Conservation (phyloP, 495 filamentous ascomycete species). For the Neurospora terricola region DNA sequence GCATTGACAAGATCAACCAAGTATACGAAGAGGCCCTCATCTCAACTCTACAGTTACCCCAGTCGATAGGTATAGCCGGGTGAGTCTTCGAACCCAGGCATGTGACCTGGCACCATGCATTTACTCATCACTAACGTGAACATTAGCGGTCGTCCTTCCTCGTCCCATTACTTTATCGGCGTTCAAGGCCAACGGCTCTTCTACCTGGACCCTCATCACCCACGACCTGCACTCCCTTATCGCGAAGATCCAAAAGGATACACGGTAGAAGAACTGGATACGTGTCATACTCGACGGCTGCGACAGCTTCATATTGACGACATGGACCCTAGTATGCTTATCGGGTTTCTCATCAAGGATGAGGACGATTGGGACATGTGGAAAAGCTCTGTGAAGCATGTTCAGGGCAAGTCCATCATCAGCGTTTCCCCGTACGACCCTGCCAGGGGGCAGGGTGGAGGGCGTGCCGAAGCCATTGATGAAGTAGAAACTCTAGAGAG, state of each 20-base stretch:
- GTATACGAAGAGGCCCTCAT: slow-evolving; percentile 89
- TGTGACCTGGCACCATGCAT: not conserved
- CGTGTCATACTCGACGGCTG: slow-evolving; percentile 79
- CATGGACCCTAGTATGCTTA: slow-evolving; percentile 98
- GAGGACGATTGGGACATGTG: slow-evolving; percentile 78
- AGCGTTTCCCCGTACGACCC: slow-evolving; percentile 64
- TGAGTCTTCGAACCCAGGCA: slow-evolving; percentile 32
- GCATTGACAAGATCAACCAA: slow-evolving; percentile 86
- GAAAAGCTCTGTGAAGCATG: slow-evolving; percentile 56
- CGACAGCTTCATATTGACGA: slow-evolving; percentile 76
- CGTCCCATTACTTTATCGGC: slow-evolving; percentile 96
- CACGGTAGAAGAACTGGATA: slow-evolving; percentile 61
- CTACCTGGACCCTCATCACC: slow-evolving; percentile 89
- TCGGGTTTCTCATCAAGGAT: slow-evolving; percentile 83
- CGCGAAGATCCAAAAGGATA: slow-evolving; percentile 42
- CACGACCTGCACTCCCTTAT: slow-evolving; percentile 56
- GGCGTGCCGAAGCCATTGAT: slow-evolving; percentile 66
- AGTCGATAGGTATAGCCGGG: slow-evolving; percentile 94
- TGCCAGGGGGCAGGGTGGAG: slow-evolving; percentile 40
- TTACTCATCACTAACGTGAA: slow-evolving; percentile 3
- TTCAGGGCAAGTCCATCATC: slow-evolving; percentile 74
- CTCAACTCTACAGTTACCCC: slow-evolving; percentile 66
- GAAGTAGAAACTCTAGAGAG: slow-evolving; percentile 72
- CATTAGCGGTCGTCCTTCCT: slow-evolving; percentile 76
- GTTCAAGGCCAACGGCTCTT: slow-evolving; percentile 83